phyloP scores from a whole-genome alignment of 306 rosid species.

The Elaeagnus macrophylla region DNA sequence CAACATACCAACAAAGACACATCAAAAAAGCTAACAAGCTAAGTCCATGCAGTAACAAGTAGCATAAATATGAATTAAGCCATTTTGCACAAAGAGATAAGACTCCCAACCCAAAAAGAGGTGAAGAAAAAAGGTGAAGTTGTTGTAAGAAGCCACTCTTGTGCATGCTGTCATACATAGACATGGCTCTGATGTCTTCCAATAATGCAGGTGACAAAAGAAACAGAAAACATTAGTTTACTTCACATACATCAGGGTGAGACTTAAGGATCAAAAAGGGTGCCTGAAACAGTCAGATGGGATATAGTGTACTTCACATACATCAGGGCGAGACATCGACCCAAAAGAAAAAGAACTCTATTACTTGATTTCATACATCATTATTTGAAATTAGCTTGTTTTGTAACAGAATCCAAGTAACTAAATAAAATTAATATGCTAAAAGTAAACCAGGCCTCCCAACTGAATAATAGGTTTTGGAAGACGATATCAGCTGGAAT shows the following conservation, averaged over 20 bases:
- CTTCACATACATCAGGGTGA: constrained; percentile 20
- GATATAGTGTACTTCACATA: constrained; percentile 34
- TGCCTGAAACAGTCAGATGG: constrained; percentile 30
- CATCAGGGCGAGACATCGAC: constrained; percentile 18
- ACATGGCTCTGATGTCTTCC: constrained; percentile 24
- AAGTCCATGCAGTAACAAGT: constrained; percentile 19
- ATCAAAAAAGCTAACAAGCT: constrained; percentile 30
- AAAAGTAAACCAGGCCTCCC: not conserved
- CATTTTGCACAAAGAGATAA: constrained; percentile 39
- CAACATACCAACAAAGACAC: constrained; percentile 22
- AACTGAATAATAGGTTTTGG: not conserved
- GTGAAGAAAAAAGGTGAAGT: constrained; percentile 35
- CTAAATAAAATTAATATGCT: not conserved
- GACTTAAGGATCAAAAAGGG: constrained; percentile 29
- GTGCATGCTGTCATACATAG: constrained; percentile 32
- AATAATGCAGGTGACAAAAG: constrained; percentile 27
- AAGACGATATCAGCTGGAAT: not conserved
- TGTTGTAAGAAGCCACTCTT: constrained; percentile 25
- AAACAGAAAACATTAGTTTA: constrained; percentile 27
- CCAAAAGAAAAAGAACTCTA: constrained; percentile 28
- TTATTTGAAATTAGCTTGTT: not conserved
- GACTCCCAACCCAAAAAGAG: constrained; percentile 35
- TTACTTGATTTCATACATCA: constrained; percentile 19
- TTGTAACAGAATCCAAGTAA: not conserved
- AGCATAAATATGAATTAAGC: constrained; percentile 35